A percentile compares a stretch with the other conserved stretches of the same genome.
These are phyloP conservation scores for Eruca vesicaria DNA, from an alignment of 441 rosid genomes.

Conservation along the genomic window DNA sequence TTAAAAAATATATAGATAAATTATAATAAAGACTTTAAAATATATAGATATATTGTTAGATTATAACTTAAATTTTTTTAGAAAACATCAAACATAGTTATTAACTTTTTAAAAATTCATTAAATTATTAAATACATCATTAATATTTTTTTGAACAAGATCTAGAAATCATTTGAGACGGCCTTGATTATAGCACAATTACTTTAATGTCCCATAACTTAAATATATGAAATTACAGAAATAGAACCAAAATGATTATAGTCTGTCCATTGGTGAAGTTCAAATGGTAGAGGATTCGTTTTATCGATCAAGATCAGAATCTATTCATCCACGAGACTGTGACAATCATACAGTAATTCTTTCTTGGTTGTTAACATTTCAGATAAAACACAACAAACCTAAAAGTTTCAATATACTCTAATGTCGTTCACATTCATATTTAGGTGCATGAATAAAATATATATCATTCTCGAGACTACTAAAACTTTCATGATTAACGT, in stretches of 20 bases:
- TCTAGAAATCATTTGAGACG: no score
- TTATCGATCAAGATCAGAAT: background rate
- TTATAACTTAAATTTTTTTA: no score
- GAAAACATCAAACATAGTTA: no score
- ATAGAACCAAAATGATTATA: background rate
- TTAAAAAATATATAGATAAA: no score
- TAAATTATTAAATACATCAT: no score
- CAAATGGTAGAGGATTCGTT: background rate
- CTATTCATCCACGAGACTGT: background rate
- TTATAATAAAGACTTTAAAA: no score
- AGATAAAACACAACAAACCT: background rate
- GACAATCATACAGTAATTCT: background rate
- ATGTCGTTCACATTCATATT: background rate
- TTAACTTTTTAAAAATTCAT: no score
- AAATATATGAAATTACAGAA: background rate
- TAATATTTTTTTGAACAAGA: no score
- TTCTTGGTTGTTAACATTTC: background rate
- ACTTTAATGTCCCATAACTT: background rate
- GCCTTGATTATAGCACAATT: background rate
- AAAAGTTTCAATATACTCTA: background rate
- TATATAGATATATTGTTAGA: no score
- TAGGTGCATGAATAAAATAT: background rate
- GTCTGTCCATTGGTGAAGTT: background rate
- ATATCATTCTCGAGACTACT: slow-evolving; percentile 17
- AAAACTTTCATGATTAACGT: slow-evolving; percentile 11